Evolutionary conservation across 768 basidiomycete species (phyloP), one percentile per base, ranked within the genome.

Genomic region (Suillus discolor): DNA sequence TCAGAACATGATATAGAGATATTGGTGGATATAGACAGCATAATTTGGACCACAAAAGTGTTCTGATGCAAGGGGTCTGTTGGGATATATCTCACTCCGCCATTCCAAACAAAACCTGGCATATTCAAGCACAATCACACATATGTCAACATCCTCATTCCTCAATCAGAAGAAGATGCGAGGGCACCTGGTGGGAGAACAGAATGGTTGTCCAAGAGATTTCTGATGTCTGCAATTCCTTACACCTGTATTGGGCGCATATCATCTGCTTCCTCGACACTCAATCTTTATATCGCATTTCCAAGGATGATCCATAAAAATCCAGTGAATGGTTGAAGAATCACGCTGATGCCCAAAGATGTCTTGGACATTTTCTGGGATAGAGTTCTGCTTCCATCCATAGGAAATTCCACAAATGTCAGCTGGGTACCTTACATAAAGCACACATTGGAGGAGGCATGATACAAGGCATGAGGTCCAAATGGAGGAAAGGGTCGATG

Each of bases 141-240:
- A 1, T 45, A 45, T 5, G n/a, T 45, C 45, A 4, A 45, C 45
- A 45, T 45, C 3, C 12, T 4, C 0, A 45, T 45, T 1, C 45
- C n/a, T 12, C 45, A 45, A 4, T 45, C 45, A 2, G n/a, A 45
- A 4, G 45, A 11, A 5, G 45, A n/a, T 45, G 20, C 45, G 0
- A n/a, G 2, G 4, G 3, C 0, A 0, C 20, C 45, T 11, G 45
- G 45, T n/a, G n/a, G 45, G 2, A 8, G n/a, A 4, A n/a, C 11
- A 5, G 45, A 45, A n/a, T 45, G 45, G 45, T 11, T 45, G 1
- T 45, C 45, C 0, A 45, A 45, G n/a, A 9, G 45, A 4, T 45
- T 45, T 12, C 45, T n/a, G 0, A 45, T 45, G 45, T 45, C 45
- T n/a, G 45, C n/a, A 1, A 45, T 45, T 4, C n/a, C 45, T 2